A percentile compares a stretch with the other conserved stretches of the same genome.
phyloP scores from a whole-genome alignment of 768 basidiomycete species.

The Filobasidium wieringae region DNA sequence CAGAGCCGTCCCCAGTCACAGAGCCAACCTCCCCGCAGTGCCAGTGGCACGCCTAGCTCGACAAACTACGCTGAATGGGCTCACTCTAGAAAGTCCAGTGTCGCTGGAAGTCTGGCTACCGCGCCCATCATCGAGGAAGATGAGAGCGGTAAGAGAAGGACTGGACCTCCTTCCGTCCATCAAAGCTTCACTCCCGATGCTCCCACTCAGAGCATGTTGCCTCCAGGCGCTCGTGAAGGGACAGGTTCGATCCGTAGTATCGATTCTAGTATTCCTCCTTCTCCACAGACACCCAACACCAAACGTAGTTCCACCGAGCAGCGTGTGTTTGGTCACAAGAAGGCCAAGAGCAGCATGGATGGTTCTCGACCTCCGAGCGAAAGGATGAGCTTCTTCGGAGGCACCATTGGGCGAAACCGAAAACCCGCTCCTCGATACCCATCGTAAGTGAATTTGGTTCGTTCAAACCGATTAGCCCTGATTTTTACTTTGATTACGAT shows the following conservation, averaged over 20 bases:
- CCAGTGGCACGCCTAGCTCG: neutral
- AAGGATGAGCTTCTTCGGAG: slow-evolving; percentile 65
- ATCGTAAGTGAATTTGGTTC: slow-evolving; percentile 42
- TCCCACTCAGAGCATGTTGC: neutral
- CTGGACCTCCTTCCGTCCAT: neutral
- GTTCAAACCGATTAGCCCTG: too few relatives aligned
- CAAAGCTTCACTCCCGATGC: neutral
- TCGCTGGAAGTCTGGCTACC: neutral
- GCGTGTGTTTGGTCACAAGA: slow-evolving; percentile 27
- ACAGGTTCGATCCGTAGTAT: slow-evolving; percentile 2
- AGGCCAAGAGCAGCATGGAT: slow-evolving; percentile 34
- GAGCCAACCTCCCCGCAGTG: neutral
- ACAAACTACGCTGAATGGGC: slow-evolving; percentile 13
- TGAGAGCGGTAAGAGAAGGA: neutral
- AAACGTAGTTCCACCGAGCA: slow-evolving; percentile 12
- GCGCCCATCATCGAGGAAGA: slow-evolving; percentile 11
- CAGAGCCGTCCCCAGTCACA: neutral
- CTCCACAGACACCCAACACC: slow-evolving; percentile 28
- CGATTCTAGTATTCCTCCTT: slow-evolving; percentile 25
- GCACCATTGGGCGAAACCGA: slow-evolving; percentile 50
- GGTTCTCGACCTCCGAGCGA: slow-evolving; percentile 21
- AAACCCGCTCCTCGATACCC: slow-evolving; percentile 72
- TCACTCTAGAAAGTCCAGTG: slow-evolving; percentile 7
- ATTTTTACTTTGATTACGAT: too few relatives aligned
- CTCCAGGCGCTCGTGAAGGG: neutral